phyloP scores from a whole-genome alignment of 1,284 basidiomycete species.

The Lentinula novae-zelandiae region DNA sequence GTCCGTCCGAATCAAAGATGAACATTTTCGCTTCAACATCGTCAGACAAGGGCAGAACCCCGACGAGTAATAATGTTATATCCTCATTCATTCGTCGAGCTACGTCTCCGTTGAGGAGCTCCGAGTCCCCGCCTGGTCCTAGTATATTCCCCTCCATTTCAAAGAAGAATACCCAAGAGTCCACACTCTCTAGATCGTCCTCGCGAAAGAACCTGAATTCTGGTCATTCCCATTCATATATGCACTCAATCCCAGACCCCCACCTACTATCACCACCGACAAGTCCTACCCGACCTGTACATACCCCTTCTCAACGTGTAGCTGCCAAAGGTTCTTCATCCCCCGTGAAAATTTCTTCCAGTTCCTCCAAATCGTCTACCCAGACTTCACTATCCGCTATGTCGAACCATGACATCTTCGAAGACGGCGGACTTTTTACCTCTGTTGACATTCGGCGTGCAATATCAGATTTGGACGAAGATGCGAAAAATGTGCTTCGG shows the following conservation, averaged over 20 bases:
- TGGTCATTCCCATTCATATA: not conserved
- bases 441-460: constrained; percentile 56
- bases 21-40: not conserved
- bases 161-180: constrained; percentile 24
- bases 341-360: not conserved
- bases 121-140: constrained; percentile 14
- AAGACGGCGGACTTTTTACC: constrained; percentile 47
- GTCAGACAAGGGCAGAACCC: not conserved
- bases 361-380: not conserved
- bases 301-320: not conserved
- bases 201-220: constrained; percentile 3
- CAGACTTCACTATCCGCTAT: not conserved
- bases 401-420: constrained; percentile 32
- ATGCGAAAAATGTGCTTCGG: constrained; percentile 58
- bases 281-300: constrained; percentile 10
- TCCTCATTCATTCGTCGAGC: constrained; percentile 1
- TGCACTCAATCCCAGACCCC: constrained; percentile 13
- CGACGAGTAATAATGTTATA: not conserved
- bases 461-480: constrained; percentile 60
- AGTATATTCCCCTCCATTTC: not conserved
- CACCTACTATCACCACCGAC: constrained; percentile 14
- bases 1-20: not conserved
- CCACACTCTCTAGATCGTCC: constrained; percentile 14
- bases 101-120: constrained; percentile 20
- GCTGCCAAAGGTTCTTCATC: not conserved